A percentile compares a stretch with the other conserved stretches of the same genome.
Evolutionary conservation across 257 asterid genomes (phyloP).

Genomic region (Handroanthus guayacan): DNA sequence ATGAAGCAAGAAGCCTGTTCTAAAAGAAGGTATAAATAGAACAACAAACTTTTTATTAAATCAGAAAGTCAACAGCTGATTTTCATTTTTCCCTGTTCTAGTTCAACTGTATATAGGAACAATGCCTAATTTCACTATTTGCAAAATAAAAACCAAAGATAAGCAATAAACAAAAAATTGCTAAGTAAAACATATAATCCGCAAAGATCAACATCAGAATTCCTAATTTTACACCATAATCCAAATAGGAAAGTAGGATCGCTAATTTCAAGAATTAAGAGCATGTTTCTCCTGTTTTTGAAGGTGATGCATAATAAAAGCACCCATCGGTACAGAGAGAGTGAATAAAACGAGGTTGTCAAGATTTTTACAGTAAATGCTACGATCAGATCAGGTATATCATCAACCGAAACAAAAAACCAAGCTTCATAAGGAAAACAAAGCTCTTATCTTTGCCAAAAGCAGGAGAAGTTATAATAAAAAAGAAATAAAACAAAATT

Average conservation of each 20-base stretch:
- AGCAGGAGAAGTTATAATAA: background rate
- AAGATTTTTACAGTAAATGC: background rate
- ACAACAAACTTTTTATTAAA: background rate
- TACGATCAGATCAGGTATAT: conserved; percentile 9
- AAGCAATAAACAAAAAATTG: conserved; percentile 26
- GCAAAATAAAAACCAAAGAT: conserved; percentile 10
- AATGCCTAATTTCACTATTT: background rate
- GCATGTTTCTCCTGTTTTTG: background rate
- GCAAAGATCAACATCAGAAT: background rate
- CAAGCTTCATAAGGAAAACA: conserved; percentile 13
- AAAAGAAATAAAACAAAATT: background rate
- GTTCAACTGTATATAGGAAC: background rate
- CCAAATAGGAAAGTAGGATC: background rate
- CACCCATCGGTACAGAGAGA: background rate
- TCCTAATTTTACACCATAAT: background rate
- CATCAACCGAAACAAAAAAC: conserved; percentile 1
- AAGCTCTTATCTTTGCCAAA: conserved; percentile 19
- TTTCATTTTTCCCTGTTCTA: background rate
- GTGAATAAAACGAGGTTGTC: background rate
- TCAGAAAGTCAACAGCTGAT: background rate
- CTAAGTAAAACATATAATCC: background rate
- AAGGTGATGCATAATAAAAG: background rate
- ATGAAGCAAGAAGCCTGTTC: background rate
- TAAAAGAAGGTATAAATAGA: background rate
- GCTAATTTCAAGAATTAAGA: background rate